Base-by-base conservation (phyloP, 192 early-diverging fungal genomes). In the Dissophora globulifera region DNA sequence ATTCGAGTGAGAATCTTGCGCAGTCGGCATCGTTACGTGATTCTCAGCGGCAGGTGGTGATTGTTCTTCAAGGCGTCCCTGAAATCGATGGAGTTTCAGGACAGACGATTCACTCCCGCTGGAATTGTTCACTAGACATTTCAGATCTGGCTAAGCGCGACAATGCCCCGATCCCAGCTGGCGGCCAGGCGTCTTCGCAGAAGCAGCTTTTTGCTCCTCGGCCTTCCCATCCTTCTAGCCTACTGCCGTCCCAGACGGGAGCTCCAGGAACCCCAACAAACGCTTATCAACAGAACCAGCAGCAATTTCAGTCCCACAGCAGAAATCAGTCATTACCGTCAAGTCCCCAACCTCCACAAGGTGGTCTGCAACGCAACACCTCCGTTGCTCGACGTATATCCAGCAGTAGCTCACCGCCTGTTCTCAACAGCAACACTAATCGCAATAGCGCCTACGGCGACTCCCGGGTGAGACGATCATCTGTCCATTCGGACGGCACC, bases 101-200 rank as follows among this genome's bases (percentile, higher is more conserved):
- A 3, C 65, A 72, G 35, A 58, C 64, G n/a, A 82, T 88, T 42
- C 83, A 83, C 15, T 88, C 87, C 0, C 76, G 81, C 54, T 88
- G 87, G 87, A 88, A 88, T 51, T 85, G 83, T 16, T 81, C 82
- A 64, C 47, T 88, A 50, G 87, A 88, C 69, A 78, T 88, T 1
- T 76, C 79, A 26, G 78, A 80, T 19, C 31, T 86, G 48, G 67
- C 80, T 10, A 80, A 65, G 27, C 64, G 60, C 17, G 75, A 78
- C 17, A 65, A 45, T 30, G 27, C 12, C 7, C 35, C 40, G 22
- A 42, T 22, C 4, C 16, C 41, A 10, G 30, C 26, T 41, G 50
- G 43, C 27, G 48, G 25, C 4, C 16, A 33, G 25, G 50, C 33
- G 7, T 42, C 65, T 45, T 40, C 35, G 16, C 62, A 75, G 22